phyloP scores from a whole-genome alignment of 768 basidiomycete species.

The Mrakia gelida region DNA sequence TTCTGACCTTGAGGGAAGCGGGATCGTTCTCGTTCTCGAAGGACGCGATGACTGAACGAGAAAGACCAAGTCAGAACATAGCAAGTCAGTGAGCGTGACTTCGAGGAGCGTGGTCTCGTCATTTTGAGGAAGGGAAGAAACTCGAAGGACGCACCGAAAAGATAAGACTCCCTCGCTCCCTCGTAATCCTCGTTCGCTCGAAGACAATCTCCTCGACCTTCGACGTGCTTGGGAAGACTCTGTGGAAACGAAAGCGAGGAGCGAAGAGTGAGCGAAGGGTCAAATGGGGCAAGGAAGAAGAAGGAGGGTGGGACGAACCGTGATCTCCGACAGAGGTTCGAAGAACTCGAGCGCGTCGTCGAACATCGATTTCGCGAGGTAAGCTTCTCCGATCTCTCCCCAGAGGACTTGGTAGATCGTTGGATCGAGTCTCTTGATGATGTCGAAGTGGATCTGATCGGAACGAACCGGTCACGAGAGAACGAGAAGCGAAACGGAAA shows the following conservation, averaged over 20 bases:
- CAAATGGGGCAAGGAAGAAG: no score
- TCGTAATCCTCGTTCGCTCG: conserved; percentile 57
- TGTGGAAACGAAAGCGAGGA: neutral
- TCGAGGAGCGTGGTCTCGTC: no score
- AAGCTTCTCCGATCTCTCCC: conserved; percentile 30
- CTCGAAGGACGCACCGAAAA: conserved; percentile 57
- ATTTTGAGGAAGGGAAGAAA: neutral
- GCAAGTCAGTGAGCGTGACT: neutral
- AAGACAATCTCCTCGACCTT: conserved; percentile 32
- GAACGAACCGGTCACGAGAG: no score
- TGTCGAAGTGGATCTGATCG: conserved; percentile 66
- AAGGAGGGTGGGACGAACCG: conserved; percentile 3
- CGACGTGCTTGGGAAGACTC: conserved; percentile 29
- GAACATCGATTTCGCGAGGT: conserved; percentile 49
- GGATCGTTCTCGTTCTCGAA: conserved; percentile 20
- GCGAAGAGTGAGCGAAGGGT: no score
- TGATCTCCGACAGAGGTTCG: conserved; percentile 62
- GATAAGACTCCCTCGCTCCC: conserved; percentile 76
- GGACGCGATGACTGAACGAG: conserved; percentile 53
- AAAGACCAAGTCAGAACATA: neutral
- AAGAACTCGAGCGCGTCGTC: conserved; percentile 75
- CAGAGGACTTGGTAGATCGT: conserved; percentile 28
- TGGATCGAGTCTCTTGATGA: conserved; percentile 63
- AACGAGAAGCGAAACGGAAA: neutral
- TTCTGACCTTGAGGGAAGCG: conserved; percentile 61